Evolutionary conservation across 805 yeast species (phyloP).

Genomic region (Torulaspora quercuum): DNA sequence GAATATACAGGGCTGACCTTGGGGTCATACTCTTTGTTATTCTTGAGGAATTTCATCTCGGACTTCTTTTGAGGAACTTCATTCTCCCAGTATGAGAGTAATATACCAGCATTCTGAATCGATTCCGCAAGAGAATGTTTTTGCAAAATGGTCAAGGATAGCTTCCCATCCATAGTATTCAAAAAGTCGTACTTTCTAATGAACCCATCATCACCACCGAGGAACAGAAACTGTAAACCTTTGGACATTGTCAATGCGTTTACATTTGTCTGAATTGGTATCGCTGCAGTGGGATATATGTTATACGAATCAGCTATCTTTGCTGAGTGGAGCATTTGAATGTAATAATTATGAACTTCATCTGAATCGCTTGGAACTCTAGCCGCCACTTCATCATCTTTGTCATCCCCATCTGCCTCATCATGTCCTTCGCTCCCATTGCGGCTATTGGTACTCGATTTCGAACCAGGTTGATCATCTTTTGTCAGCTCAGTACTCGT

Average conservation of each 20-base stretch:
- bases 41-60: conserved; percentile 35
- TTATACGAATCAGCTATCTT: conserved; percentile 56
- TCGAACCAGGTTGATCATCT: too few species aligned
- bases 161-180: conserved; percentile 79
- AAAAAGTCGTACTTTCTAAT: conserved; percentile 85
- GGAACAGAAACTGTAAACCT: conserved; percentile 81
- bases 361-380: conserved; percentile 27
- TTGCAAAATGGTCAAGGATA: conserved; percentile 86
- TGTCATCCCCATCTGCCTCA: conserved; percentile 20
- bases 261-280: conserved; percentile 75
- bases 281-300: conserved; percentile 80
- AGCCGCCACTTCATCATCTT: conserved; percentile 25
- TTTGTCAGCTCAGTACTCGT: conserved; percentile 18
- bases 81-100: conserved; percentile 90
- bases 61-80: conserved; percentile 72
- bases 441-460: conserved; percentile 32
- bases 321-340: conserved; percentile 43
- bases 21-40: conserved; percentile 47
- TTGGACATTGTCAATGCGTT: conserved; percentile 73
- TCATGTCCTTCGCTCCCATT: conserved; percentile 31
- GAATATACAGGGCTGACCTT: conserved; percentile 81
- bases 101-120: conserved; percentile 77
- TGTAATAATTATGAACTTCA: conserved; percentile 34
- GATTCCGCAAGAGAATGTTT: conserved; percentile 85
- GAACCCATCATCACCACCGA: conserved; percentile 96